Base-by-base conservation (phyloP, 2,329 filamentous ascomycete genomes). In the Cladosporium cucumerinum region DNA sequence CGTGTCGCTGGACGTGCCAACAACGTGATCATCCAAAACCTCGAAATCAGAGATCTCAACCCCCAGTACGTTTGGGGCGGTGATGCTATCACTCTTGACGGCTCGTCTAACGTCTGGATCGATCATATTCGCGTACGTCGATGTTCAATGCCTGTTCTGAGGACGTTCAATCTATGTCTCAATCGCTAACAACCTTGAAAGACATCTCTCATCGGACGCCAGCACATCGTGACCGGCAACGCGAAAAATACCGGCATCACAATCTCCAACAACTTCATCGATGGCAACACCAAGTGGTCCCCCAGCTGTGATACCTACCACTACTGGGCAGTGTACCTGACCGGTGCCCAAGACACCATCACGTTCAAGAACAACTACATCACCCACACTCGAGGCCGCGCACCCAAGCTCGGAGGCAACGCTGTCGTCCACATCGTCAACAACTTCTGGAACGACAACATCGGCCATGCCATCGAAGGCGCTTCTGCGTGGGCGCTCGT, bases 281-380 rank as follows among this genome's bases (percentile, higher is more conserved):
- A 88, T 71, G 86, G 86, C 55, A 72, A 72, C 25, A 81, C 81
- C 36, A 73, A 75, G 18, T 87, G 80, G 78, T 87, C 85, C 12
- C 81, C 86, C 4, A 84, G 81, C 57, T 88, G 86, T 75, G 78
- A 87, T 71, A 80, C 78, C 46, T 80, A 85, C 74, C 84, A 86
- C 77, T 87, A 87, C 82, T 87, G 86, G 84, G 81, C 76, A 36
- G 74, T 87, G 69, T 86, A 85, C 78, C 79, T 87, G 54, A 81
- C 80, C 48, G 86, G 86, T 21, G 78, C 79, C 63, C 80, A 75
- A 72, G 86, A 88, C 72, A 72, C 82, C 67, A 78, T 87, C 71
- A 87, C 86, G 67, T 71, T 87, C 72, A 84, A 86, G 78, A 79
- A 80, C 69, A 87, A 87, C 80, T 87, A 86, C 78, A 78, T 87